Evolutionary conservation across 306 rosid genomes (phyloP), one percentile per base, ranked within the genome.

Genomic region (Hylodesmum podocarpum): DNA sequence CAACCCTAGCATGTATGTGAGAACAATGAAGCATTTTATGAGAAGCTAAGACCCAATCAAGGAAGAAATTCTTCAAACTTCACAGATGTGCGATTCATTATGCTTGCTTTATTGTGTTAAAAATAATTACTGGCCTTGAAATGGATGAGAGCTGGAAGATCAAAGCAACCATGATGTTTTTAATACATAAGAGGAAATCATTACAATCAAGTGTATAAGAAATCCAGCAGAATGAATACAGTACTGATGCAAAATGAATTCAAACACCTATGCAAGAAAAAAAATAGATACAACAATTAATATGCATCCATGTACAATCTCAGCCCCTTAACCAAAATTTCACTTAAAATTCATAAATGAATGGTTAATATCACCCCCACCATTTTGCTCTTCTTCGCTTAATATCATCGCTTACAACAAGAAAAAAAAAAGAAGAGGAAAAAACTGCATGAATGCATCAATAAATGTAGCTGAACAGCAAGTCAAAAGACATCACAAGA

Each of bases 21-120:
- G 40, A 63, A 68, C 81, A 84, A 80, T 25, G 67, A 82, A 74
- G 74, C 62, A 77, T 67, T 72, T 47, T 81, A 40, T 89, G 89
- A 86, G 80, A 80, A 75, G 46, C 65, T 58, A 78, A 64, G 81
- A 85, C 76, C 57, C 67, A 21, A 75, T 68, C 73, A 78, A 73
- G 29, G 29, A 75, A 39, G 70, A 72, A 80, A 81, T 40, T 66
- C 70, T 61, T 76, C 83, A 82, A 57, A 64, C 69, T 61, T 43
- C 71, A 82, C 61, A 67, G 43, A 47, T 40, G 72, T 58, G 59
- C 15, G 44, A 69, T 61, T 33, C 78, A 54, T 9, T 81, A 8
- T 31, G 51, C 7, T 39, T 29, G 33, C 13, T 66, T 64, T 64
- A 40, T 19, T 16, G 44, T 70, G 58, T 36, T 70, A 10, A 72